Evolutionary conservation across 2,329 filamentous ascomycete species (phyloP), one percentile per base, ranked within the genome.

Genomic region (Dactylellina sp.): DNA sequence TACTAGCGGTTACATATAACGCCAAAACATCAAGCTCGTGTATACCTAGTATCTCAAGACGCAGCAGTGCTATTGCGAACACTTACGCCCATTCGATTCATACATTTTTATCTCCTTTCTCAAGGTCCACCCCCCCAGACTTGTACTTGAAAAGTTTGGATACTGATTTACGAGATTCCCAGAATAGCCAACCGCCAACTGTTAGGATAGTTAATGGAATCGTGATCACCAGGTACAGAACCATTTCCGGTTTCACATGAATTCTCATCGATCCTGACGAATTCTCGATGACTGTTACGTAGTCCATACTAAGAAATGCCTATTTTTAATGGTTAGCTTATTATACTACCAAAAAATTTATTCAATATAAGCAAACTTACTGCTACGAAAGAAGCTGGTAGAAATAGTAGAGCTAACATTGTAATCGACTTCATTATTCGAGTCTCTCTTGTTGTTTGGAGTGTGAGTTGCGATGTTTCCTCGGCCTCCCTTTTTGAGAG

Each of bases 351-450:
- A 49, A 6, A 2, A 20, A 7, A 14, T 16, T 4, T 18, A 4
- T 49, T 49, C 16, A 14, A 20, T 12, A 6, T 18, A 2, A 32
- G 49, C 7, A 25, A 32, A 39, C 50, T 37, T 55, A 55, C 50
- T 2, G 28, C 35, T 7, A 55, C 50, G 18, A 55, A 55, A 5
- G 50, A 37, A 16, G 25, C 50, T 12, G 50, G 50, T 18, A 55
- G 28, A 55, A 55, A 55, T 5, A 55, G 14, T 2, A 55, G 25
- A 20, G 50, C 50, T 7, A 55, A 20, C 9, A 55, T 25, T 7
- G 50, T 55, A 9, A 55, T 39, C n/a, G 50, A 55, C 35, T 55
- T 55, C 50, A 55, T 55, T 6, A 55, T 40, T 35, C 22, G 50
- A 28, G 50, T 35, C 18, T 55, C 50, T 20, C 28, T 25, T 20